Evolutionary conservation across 2,329 filamentous ascomycete species (phyloP).

Genomic region (Tolypocladium tropicale): DNA sequence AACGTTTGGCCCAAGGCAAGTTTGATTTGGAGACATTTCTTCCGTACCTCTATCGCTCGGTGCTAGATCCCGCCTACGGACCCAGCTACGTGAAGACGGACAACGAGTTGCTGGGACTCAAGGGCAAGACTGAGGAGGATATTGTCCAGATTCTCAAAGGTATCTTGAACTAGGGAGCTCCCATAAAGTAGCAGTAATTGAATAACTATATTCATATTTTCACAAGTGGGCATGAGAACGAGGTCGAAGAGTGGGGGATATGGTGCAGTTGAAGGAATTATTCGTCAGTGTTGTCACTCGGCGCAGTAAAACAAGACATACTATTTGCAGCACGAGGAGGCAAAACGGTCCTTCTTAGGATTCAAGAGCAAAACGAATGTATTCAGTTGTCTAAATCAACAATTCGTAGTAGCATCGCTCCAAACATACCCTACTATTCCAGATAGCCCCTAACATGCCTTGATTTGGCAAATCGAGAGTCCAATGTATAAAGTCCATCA

Average conservation of each 20-base stretch:
- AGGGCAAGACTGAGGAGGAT: constrained; percentile 27
- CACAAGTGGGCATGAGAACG: not conserved
- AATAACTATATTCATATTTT: not conserved
- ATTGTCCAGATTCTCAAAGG: constrained; percentile 21
- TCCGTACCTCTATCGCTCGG: constrained; percentile 19
- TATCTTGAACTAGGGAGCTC: not conserved
- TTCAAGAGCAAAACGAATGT: too few species aligned
- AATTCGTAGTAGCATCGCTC: too few species aligned
- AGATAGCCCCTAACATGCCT: too few species aligned
- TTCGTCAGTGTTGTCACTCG: not conserved
- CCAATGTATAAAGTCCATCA: too few species aligned
- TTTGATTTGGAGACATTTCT: constrained; percentile 18
- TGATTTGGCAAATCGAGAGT: too few species aligned
- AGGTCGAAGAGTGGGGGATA: not conserved
- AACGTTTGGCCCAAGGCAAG: constrained; percentile 18
- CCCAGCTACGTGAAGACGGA: constrained; percentile 24
- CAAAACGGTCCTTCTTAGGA: too few species aligned
- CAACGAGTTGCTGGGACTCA: constrained; percentile 34
- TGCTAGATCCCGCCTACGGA: constrained; percentile 23
- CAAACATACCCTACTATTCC: too few species aligned
- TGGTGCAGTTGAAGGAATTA: not conserved
- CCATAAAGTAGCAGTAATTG: not conserved
- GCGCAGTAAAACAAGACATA: too few species aligned
- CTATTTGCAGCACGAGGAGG: too few species aligned
- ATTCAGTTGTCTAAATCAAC: too few species aligned